Evolutionary conservation across 2,329 filamentous ascomycete genomes (phyloP), one percentile per base, ranked within the genome.

Genomic region (Penicillium frequentans): DNA sequence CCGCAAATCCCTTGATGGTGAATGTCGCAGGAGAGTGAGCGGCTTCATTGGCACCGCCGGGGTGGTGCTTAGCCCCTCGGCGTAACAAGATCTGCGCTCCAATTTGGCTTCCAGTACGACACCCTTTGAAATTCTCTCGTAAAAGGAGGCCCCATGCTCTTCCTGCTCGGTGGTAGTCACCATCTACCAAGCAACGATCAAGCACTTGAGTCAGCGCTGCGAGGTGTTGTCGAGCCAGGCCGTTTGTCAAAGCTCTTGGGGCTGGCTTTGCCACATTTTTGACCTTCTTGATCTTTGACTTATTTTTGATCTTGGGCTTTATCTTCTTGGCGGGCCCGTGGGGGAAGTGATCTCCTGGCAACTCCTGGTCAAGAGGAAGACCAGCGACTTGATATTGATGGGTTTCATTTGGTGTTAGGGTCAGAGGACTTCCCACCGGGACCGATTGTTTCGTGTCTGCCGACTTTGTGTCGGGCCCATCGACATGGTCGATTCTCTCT

Each of bases 11-110:
- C 39, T 75, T 73, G 26, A 67, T 68, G 2, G 75, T 79, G 45
- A 81, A 81, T 27, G 64, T 60, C 16, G 60, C 55, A 13, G 61
- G 33, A 8, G 56, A 43, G 37, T 33, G 27, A 7, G 54, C 62
- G 37, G n/a, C 50, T 11, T 33, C 31, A 16, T 33, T 21, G 19
- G n/a, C 5, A 24, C 26, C 9, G n/a, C 13, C 23, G 39, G 39
- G 19, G 19, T 23, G 37, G n/a, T 21, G 19, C 23, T 51, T 42
- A 14, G 5, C 13, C 9, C 68, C 76, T 68, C 74, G 74, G 16
- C 89, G 84, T 76, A 96, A 86, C 55, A 96, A 76, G 21, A 97
- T 84, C 75, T 96, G 93, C 2, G 90, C 91, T 88, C 88, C 93
- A 93, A 97, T 62, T 89, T 82, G 35, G 6, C 10, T 14, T 33